Percentiles rank a stretch among this genome's conserved stretches.
Evolutionary conservation across 140 eudicot genomes (phyloP).

Genomic region (Erigeron philadelphicus): DNA sequence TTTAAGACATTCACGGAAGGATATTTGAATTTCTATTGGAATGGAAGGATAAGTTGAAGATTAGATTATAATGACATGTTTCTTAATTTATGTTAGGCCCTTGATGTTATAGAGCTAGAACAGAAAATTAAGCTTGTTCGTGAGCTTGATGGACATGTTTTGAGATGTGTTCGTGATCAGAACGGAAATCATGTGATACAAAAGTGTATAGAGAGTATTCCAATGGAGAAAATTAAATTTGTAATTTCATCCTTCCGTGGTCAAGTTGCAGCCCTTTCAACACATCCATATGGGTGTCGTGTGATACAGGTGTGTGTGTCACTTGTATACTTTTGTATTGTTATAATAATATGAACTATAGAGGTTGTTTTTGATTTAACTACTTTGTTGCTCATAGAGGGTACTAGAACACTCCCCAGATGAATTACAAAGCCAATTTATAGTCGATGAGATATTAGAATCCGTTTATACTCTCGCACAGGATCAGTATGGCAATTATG

Average conservation of each 20-base stretch:
- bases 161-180: conserved; percentile 82
- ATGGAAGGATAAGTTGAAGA: not conserved
- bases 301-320: conserved; percentile 70
- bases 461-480: conserved; percentile 71
- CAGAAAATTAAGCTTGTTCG: conserved; percentile 62
- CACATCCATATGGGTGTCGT: conserved; percentile 92
- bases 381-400: conserved; percentile 47
- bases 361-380: conserved; percentile 3
- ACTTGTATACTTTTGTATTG: not conserved
- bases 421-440: conserved; percentile 57
- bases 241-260: conserved; percentile 69
- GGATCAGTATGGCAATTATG: conserved; percentile 93
- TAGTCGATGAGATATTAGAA: conserved; percentile 88
- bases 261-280: conserved; percentile 73
- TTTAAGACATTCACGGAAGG: not conserved
- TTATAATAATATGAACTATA: not conserved
- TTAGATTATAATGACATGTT: not conserved
- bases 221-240: conserved; percentile 50
- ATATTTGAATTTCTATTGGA: not conserved
- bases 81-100: conserved; percentile 47
- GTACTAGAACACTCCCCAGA: conserved; percentile 74
- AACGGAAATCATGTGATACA: conserved; percentile 93
- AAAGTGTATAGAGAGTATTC: conserved; percentile 76
- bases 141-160: conserved; percentile 87
- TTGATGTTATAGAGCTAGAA: conserved; percentile 77